Conservation (phyloP, 78 protist genomes). For the Speleostelium caveatum region DNA sequence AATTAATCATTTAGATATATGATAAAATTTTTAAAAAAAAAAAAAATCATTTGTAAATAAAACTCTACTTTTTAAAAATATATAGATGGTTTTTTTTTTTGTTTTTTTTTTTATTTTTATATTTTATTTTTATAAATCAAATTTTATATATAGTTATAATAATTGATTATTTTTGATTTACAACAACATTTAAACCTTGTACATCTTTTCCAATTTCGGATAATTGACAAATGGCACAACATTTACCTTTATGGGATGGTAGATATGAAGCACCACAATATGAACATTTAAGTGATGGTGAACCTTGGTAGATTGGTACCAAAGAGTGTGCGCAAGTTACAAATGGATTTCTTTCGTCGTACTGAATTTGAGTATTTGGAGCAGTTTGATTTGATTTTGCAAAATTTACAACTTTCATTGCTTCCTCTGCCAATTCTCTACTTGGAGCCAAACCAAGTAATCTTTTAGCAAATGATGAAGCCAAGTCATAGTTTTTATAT, state of each 20-base stretch:
- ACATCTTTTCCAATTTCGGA: conserved; percentile 76
- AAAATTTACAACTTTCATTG: conserved; percentile 79
- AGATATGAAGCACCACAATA: conserved; percentile 82
- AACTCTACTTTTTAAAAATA: no score
- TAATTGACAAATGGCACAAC: conserved; percentile 83
- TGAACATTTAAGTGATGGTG: conserved; percentile 81
- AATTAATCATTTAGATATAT: no score
- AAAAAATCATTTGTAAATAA: no score
- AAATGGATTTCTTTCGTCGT: conserved; percentile 96
- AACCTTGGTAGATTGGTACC: conserved; percentile 92
- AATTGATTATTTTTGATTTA: conserved; percentile 14
- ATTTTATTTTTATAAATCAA: no score
- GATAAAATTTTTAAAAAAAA: no score
- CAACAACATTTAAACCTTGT: conserved; percentile 45
- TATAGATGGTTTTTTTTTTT: not conserved
- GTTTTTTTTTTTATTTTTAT: not conserved
- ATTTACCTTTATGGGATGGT: conserved; percentile 81
- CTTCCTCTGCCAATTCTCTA: conserved; percentile 29
- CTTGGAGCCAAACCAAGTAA: conserved; percentile 90
- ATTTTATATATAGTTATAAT: not conserved
- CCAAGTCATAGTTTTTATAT: conserved; percentile 82
- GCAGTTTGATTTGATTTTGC: conserved; percentile 70
- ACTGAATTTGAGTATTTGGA: conserved; percentile 65
- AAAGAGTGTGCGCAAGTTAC: conserved; percentile 78
- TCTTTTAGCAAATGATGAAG: conserved; percentile 91